phyloP scores from a whole-genome alignment of 495 filamentous ascomycete species.

The Gamarada debralockiae region DNA sequence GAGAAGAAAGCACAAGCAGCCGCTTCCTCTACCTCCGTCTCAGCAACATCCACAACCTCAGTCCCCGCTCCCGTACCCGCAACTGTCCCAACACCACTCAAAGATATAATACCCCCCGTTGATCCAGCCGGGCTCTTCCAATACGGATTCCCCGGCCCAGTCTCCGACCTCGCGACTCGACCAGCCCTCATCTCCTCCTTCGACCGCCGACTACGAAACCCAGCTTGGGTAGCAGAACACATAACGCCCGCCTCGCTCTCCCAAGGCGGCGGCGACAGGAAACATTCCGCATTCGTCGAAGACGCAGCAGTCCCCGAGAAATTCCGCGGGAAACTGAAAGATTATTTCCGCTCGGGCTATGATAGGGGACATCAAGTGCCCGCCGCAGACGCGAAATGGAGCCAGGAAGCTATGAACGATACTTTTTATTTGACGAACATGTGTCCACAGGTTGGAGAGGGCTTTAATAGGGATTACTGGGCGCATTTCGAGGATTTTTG shows the following conservation, averaged over 20 bases:
- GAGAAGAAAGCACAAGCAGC: constrained; percentile 40
- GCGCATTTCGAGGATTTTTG: constrained; percentile 98
- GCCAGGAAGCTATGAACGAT: constrained; percentile 86
- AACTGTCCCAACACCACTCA: constrained; percentile 22
- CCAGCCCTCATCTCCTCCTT: constrained; percentile 76
- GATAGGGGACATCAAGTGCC: constrained; percentile 98
- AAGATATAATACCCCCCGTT: constrained; percentile 48
- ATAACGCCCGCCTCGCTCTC: constrained; percentile 87
- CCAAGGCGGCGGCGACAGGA: constrained; percentile 72
- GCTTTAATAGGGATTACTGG: constrained; percentile 99
- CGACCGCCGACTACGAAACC: constrained; percentile 90
- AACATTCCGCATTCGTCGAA: constrained; percentile 78
- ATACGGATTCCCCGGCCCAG: constrained; percentile 94
- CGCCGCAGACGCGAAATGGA: constrained; percentile 95
- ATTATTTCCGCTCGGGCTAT: constrained; percentile 93
- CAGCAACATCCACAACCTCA: constrained; percentile 37
- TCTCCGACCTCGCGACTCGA: constrained; percentile 74
- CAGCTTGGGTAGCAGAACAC: constrained; percentile 94
- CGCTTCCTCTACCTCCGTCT: constrained; percentile 38
- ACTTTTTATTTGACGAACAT: constrained; percentile 94
- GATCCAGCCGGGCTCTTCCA: constrained; percentile 88
- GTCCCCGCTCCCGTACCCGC: constrained; percentile 23
- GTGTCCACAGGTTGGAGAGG: constrained; percentile 95
- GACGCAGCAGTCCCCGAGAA: constrained; percentile 73
- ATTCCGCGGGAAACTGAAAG: constrained; percentile 85